Base-by-base conservation (phyloP, 169 alveolate species). In the Plasmodium ovale region DNA sequence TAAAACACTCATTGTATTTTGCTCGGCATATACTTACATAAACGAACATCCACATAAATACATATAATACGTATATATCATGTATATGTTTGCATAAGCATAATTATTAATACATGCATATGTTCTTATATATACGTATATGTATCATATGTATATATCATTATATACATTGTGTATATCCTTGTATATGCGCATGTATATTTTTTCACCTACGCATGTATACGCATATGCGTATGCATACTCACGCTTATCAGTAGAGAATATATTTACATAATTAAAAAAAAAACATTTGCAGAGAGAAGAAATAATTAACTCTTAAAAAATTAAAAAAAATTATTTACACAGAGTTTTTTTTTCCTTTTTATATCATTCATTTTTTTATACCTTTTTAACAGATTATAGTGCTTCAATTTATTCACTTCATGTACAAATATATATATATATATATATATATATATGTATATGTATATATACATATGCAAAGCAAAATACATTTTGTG, bases 91-190 rank as follows among this genome's bases (percentile, higher is more conserved):
- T 25, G 7, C 39, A 35, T 68, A 68, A 9, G 51, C 62, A 68
- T 25, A 37, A 35, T 68, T 49, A 37, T 67, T 12, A 16, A 33
- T n/a, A 68, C 37, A 42, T 68, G 77, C 59, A n/a, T 51, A 68
- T 42, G 9, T 42, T 27, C 53, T 33, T 68, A 31, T 29, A 35
- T 12, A 21, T 29, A 39, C 39, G 56, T 14, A 37, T 16, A 39
- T 12, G 4, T 64, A 25, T 29, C 25, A 37, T 64, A 64, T 31
- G 27, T 65, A 4, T 25, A 47, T 47, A 65, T 9, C 49, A 65
- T 35, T 42, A 53, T 27, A 53, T 67, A 39, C 35, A 23, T 42
- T 53, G 27, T 67, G n/a, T n/a, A 51, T 19, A 68, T 54, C n/a
- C 16, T 16, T 54, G 21, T 54, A 16, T 54, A 51, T 68, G 25